phyloP scores from a whole-genome alignment of 805 yeast species.

The Wickerhamomyces hampshirensis region DNA sequence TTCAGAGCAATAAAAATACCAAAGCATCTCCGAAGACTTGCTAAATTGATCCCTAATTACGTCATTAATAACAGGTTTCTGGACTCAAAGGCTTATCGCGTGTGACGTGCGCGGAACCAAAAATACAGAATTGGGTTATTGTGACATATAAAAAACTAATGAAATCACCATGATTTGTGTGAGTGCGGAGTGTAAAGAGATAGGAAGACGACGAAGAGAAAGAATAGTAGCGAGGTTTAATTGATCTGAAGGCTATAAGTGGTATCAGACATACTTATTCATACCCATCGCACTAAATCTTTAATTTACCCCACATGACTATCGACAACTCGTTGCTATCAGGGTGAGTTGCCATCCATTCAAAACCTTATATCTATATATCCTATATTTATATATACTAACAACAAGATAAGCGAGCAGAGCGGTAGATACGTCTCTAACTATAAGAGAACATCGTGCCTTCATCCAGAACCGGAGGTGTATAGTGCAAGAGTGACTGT shows the following conservation, averaged over 20 bases:
- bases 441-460: constrained; percentile 14
- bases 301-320: constrained; percentile 1
- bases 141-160: background rate
- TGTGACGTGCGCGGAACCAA: too few relatives aligned
- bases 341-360: background rate
- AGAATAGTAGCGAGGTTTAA: too few relatives aligned
- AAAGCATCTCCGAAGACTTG: too few relatives aligned
- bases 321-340: constrained; percentile 1
- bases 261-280: too few relatives aligned
- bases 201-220: too few relatives aligned
- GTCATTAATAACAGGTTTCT: too few relatives aligned
- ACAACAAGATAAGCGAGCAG: constrained; percentile 1
- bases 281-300: background rate
- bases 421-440: background rate
- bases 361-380: background rate
- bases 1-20: too few relatives aligned
- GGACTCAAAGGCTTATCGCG: too few relatives aligned
- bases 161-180: background rate
- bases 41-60: too few relatives aligned
- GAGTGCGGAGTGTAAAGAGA: background rate
- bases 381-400: background rate
- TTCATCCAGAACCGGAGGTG: constrained; percentile 16
- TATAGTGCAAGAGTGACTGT: constrained; percentile 31
- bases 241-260: too few relatives aligned
- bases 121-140: background rate